Base-by-base conservation (phyloP, 352 stramenopile species). In the Porosira glacialis region DNA sequence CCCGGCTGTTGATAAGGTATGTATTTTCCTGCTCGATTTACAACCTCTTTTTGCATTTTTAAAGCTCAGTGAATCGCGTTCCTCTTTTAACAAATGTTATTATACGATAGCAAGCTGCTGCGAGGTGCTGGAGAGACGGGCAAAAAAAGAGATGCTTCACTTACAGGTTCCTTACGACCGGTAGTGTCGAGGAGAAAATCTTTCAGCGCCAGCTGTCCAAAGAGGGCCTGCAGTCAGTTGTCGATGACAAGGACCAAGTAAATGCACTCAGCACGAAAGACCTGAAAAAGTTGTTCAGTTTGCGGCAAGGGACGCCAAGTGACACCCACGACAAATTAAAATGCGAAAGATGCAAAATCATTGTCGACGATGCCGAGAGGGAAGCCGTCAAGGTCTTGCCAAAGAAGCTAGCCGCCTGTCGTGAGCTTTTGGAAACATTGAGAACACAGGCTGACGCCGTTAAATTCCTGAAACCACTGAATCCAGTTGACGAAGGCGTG, bases 61-160 rank as follows among this genome's bases (percentile, higher is more conserved):
- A n/a, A n/a, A n/a, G n/a, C n/a, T n/a, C n/a, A n/a, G n/a, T n/a
- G n/a, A n/a, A n/a, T n/a, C n/a, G n/a, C n/a, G n/a, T n/a, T n/a
- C n/a, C n/a, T n/a, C n/a, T n/a, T n/a, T n/a, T n/a, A n/a, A n/a
- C n/a, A n/a, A n/a, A n/a, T n/a, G n/a, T n/a, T n/a, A n/a, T n/a
- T n/a, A n/a, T n/a, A n/a, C n/a, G n/a, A n/a, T n/a, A n/a, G 51
- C 81, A 92, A 73, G 95, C 96, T 36, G 96, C 96, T 48, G 96
- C 95, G 49, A 87, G 96, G 53, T 96, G 97, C 26, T 99, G 96
- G 96, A 86, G 96, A 64, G 96, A 99, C 84, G 96, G 96, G 0
- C 95, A 99, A 77, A 98, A 98, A 83, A 97, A 98, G 52, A 93
- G 96, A 71, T 99, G 95, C 65, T 99, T 95, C 56, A 96, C 97